Base-by-base conservation (phyloP, 352 stramenopile genomes). In the Globisporangium nunn region DNA sequence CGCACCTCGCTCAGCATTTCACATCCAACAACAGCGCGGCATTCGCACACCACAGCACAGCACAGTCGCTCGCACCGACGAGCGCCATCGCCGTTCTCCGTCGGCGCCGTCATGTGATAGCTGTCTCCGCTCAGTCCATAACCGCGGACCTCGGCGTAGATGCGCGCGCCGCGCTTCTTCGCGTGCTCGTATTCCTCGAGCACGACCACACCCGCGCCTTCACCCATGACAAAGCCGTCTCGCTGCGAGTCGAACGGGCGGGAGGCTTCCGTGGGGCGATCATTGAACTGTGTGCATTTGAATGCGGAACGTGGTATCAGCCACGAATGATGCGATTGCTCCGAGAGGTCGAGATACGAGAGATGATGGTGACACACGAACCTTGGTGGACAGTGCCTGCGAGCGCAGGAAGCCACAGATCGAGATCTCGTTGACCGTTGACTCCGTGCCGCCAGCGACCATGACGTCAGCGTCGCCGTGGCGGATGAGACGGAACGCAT, bases 171-270 rank as follows among this genome's bases (percentile, higher is more conserved):
- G n/a, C 97, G 85, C 44, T 79, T 70, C 63, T 92, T 89, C 2
- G 97, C 97, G 58, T 97, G 84, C 48, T 98, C 90, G 56, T 91
- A 92, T 40, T 93, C 84, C 70, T 89, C 78, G 0, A 88, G 63
- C 15, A 93, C 72, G 47, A 90, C 66, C 11, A 93, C 68, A 12
- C 79, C 77, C 37, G 79, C 76, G 11, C 81, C 79, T 75, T 92
- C 80, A 51, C 93, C 95, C 78, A 99, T 97, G 15, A 99, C 95
- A 68, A 99, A 99, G 35, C 97, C 97, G 67, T 98, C 83, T 41
- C 97, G 82, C 10, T 91, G 58, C 2, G 72, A 67, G 71, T 99
- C 96, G 69, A 99, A 99, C 14, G 97, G 97, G 15, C 97, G 75
- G 7, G 94, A 98, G 40, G 91, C 92, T 64, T 88, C 62, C 23